These are phyloP conservation scores for Huntiella decipiens DNA, from an alignment of 2,329 filamentous ascomycete species.

Conservation along the genomic window DNA sequence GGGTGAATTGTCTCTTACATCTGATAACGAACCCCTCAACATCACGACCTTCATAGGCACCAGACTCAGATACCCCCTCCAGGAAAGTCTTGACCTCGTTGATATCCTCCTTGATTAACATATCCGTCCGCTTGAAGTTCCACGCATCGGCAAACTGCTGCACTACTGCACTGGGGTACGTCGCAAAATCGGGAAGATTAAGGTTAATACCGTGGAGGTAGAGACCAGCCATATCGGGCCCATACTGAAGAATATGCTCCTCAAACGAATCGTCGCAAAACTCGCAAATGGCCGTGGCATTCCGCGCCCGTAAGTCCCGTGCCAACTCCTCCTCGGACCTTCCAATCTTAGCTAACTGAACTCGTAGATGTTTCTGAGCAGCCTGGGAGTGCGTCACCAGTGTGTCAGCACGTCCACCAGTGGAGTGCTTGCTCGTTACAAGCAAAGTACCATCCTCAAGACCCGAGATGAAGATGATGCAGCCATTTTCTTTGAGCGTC, in stretches of 20 bases:
- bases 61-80: conserved; percentile 69
- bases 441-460: conserved; percentile 75
- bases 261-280: conserved; percentile 93
- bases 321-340: conserved; percentile 67
- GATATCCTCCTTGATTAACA: conserved; percentile 58
- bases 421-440: conserved; percentile 98
- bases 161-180: conserved; percentile 65
- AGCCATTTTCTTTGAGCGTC: conserved; percentile 97
- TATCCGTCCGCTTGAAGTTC: conserved; percentile 82
- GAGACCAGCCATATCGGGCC: conserved; percentile 62
- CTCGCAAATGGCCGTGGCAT: conserved; percentile 87
- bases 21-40: conserved; percentile 95
- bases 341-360: conserved; percentile 57
- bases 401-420: conserved; percentile 53
- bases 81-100: conserved; percentile 60
- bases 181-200: conserved; percentile 81
- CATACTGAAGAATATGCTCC: conserved; percentile 88
- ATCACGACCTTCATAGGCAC: conserved; percentile 74
- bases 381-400: conserved; percentile 65
- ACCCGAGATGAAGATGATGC: conserved; percentile 92
- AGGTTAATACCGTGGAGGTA: conserved; percentile 94
- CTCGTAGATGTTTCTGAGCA: conserved; percentile 66
- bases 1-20: conserved; percentile 48
- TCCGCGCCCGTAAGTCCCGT: conserved; percentile 53
- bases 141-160: conserved; percentile 78